phyloP scores from a whole-genome alignment of 768 basidiomycete genomes.

The Piloderma croceum region DNA sequence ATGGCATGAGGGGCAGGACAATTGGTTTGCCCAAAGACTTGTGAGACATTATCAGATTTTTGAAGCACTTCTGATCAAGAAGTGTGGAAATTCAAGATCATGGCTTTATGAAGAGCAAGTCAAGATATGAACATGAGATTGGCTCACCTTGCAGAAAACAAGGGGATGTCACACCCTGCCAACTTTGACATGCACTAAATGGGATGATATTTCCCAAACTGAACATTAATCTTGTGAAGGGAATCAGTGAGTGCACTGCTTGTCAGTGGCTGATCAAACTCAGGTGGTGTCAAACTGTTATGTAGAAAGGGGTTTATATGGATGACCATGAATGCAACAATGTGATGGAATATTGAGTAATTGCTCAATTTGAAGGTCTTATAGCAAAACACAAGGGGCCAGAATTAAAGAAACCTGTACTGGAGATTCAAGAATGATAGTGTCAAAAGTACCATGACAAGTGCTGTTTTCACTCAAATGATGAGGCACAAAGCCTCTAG shows the following conservation, averaged over 20 bases:
- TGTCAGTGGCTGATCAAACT: constrained; percentile 8
- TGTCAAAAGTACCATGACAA: constrained; percentile 30
- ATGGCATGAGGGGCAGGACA: constrained; percentile 30
- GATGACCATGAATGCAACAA: constrained; percentile 11
- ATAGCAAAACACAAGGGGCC: constrained; percentile 18
- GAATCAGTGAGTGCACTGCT: constrained; percentile 18
- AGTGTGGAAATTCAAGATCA: constrained; percentile 14
- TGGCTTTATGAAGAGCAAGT: constrained; percentile 22
- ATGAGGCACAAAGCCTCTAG: constrained; percentile 6
- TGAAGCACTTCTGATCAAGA: constrained; percentile 26
- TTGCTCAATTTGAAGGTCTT: constrained; percentile 17
- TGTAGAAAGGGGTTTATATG: constrained; percentile 14
- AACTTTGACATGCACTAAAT: constrained; percentile 23
- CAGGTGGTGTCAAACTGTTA: constrained; percentile 4
- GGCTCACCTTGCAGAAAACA: constrained; percentile 17
- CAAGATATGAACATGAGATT: constrained; percentile 8
- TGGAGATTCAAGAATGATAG: constrained; percentile 22
- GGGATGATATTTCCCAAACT: constrained; percentile 27
- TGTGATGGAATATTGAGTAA: constrained; percentile 9
- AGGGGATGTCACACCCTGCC: constrained; percentile 26
- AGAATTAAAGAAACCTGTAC: constrained; percentile 11
- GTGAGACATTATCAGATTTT: constrained; percentile 34
- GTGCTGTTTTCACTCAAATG: constrained; percentile 25
- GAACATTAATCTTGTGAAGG: constrained; percentile 18
- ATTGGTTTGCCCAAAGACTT: constrained; percentile 24